Conservation (phyloP, 78 protist genomes). For the Polysphondylium violaceum region DNA sequence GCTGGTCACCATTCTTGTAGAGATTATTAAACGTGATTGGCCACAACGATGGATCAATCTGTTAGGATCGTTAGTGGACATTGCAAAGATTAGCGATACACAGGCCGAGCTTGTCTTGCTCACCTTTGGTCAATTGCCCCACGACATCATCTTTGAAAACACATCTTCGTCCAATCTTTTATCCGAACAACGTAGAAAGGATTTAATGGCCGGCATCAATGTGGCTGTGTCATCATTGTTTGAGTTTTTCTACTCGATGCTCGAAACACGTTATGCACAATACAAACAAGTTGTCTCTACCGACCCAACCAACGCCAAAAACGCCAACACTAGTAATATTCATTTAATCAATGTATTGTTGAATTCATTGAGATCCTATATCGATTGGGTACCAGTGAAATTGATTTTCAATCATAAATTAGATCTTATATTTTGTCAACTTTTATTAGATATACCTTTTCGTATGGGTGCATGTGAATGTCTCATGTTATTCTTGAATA, state of each 20-base stretch:
- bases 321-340: background rate
- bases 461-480: conserved; percentile 30
- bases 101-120: conserved; percentile 62
- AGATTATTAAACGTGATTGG: conserved; percentile 77
- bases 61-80: conserved; percentile 20
- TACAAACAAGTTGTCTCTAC: no score
- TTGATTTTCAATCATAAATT: conserved; percentile 45
- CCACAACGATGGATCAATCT: conserved; percentile 82
- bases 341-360: conserved; percentile 26
- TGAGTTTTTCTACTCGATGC: conserved; percentile 13
- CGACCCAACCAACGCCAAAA: background rate
- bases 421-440: conserved; percentile 61
- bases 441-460: conserved; percentile 37
- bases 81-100: conserved; percentile 21
- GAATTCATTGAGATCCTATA: conserved; percentile 16
- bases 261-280: conserved; percentile 13
- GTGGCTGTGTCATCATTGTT: conserved; percentile 43
- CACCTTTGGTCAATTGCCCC: conserved; percentile 64
- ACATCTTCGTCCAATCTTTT: background rate
- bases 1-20: conserved; percentile 69
- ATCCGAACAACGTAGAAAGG: conserved; percentile 66
- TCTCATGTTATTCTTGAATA: conserved; percentile 6
- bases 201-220: conserved; percentile 69
- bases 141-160: conserved; percentile 58
- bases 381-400: conserved; percentile 61